phyloP scores from a whole-genome alignment of 2,329 filamentous ascomycete species.

The Coniella lustricola region DNA sequence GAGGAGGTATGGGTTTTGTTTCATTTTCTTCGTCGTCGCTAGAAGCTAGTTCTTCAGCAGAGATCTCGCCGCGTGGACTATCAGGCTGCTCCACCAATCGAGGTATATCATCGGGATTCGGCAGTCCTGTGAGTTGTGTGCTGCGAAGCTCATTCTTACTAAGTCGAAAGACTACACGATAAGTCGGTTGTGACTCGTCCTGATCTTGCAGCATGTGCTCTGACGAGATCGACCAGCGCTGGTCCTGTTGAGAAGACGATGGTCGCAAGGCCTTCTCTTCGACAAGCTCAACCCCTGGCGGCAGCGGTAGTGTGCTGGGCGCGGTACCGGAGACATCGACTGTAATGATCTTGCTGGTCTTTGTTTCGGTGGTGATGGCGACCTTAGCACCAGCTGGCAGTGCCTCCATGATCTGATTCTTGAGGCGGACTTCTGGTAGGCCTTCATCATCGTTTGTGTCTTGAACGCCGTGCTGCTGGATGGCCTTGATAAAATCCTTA shows the following conservation, averaged over 20 bases:
- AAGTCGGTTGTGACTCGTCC: slow-evolving; percentile 27
- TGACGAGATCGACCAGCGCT: slow-evolving; percentile 9
- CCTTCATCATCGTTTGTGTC: slow-evolving; percentile 33
- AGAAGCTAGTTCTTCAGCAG: slow-evolving; percentile 22
- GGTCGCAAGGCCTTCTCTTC: slow-evolving; percentile 37
- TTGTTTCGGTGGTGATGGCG: slow-evolving; percentile 52
- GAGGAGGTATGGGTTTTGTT: slow-evolving; percentile 16
- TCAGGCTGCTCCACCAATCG: slow-evolving; percentile 21
- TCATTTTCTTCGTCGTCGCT: slow-evolving; percentile 20
- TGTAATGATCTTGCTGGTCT: slow-evolving; percentile 56
- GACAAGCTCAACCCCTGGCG: slow-evolving; percentile 53
- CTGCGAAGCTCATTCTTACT: slow-evolving; percentile 43
- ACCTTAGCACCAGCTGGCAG: slow-evolving; percentile 50
- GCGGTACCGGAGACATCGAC: slow-evolving; percentile 52
- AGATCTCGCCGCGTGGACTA: slow-evolving; percentile 22
- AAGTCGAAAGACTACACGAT: slow-evolving; percentile 54
- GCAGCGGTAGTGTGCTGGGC: slow-evolving; percentile 43
- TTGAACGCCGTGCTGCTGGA: slow-evolving; percentile 27
- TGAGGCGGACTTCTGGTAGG: slow-evolving; percentile 39
- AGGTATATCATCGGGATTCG: slow-evolving; percentile 14
- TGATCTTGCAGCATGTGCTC: slow-evolving; percentile 15
- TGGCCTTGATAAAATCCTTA: slow-evolving; percentile 26
- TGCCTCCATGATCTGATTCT: slow-evolving; percentile 47
- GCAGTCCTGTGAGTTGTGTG: slow-evolving; percentile 26
- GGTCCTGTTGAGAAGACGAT: slow-evolving; percentile 24